phyloP scores from a whole-genome alignment of 441 rosid species.

The Hura crepitans region DNA sequence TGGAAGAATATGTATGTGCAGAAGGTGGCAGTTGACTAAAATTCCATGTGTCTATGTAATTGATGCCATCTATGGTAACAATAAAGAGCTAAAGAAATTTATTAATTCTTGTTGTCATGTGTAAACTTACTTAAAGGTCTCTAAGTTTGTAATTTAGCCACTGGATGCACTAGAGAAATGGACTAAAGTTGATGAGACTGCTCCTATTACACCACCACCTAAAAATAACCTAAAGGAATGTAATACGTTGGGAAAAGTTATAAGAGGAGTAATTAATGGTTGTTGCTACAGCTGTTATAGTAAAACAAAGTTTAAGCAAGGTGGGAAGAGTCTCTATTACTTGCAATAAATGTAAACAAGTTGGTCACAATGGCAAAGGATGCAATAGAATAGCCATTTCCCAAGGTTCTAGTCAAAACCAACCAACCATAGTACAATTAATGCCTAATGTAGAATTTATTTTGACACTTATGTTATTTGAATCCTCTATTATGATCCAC shows the following conservation, averaged over 20 bases:
- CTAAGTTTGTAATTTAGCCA: background rate
- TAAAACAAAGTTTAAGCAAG: background rate
- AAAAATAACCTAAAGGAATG: background rate
- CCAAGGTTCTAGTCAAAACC: no score
- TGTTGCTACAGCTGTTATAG: background rate
- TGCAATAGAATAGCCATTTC: no score
- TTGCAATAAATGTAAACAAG: no score
- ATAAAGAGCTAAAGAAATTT: background rate
- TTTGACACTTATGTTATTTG: no score
- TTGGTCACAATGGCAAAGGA: no score
- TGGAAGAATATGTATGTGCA: background rate
- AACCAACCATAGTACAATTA: no score
- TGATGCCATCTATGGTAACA: background rate
- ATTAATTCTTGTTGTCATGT: background rate
- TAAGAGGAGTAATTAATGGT: background rate
- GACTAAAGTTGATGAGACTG: background rate
- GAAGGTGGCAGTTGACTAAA: background rate
- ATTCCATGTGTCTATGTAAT: background rate
- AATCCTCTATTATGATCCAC: no score
- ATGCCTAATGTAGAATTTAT: no score
- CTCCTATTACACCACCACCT: background rate
- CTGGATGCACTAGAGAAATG: background rate
- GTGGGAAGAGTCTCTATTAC: background rate
- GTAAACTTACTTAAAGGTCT: background rate
- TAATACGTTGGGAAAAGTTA: background rate